Evolutionary conservation across 495 filamentous ascomycete species (phyloP), one percentile per base, ranked within the genome.

Genomic region (Penicillium robsamsonii): DNA sequence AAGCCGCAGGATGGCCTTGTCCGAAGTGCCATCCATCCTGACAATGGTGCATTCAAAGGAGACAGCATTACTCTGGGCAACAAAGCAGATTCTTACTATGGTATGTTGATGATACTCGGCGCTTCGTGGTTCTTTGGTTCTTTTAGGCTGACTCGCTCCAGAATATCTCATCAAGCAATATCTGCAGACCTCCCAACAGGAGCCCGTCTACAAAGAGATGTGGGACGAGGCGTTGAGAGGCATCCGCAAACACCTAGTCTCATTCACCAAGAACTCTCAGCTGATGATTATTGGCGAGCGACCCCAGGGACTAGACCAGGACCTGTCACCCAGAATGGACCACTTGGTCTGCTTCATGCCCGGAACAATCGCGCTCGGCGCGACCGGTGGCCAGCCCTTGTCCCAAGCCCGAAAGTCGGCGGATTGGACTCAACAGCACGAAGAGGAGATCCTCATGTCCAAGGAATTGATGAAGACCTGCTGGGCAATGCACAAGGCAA

Each of bases 151-250:
- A 60, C 38, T n/a, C 15, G 33, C 25, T 48, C 27, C 40, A 85
- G 91, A 97, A 70, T 97, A 96, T 69, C 84, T 96, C 37, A 91
- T 97, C 75, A 97, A 97, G 73, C 93, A 97, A 68, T 96, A 94
- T 67, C 78, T 95, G 4, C 94, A 97, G 65, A 99, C 95, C 9
- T 87, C 87, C 20, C 84, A 89, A 69, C 79, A 91, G 60, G 94
- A 98, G 68, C 80, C 85, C 1, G 73, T 97, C 8, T 99, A 97
- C 71, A 78, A 85, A 44, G 89, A 93, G 4, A 88, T 99, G 84
- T 99, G 95, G 90, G 81, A 94, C 43, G 87, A 97, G 68, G 79
- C 92, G 7, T 76, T 97, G 24, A 75, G 74, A 33, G 94, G 95
- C 25, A 85, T 99, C 52, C 87, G 90, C 57, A 96, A 96, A 67